These are phyloP conservation scores for Russula sp. DNA, from an alignment of 768 basidiomycete genomes.

Conservation along the genomic window DNA sequence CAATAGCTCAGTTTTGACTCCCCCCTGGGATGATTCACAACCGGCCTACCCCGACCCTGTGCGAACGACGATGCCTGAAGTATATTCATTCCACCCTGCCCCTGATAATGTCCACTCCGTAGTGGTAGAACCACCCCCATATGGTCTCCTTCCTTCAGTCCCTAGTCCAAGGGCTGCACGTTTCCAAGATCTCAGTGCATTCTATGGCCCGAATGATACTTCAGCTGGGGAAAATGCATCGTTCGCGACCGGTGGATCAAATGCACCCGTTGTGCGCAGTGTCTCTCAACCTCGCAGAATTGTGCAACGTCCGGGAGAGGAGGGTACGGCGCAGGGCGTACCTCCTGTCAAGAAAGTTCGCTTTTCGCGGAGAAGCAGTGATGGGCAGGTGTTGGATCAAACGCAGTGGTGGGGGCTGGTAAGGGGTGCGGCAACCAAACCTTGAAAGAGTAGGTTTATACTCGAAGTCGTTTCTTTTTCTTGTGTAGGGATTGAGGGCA, in stretches of 20 bases:
- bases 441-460: background rate
- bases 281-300: background rate
- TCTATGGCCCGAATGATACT: background rate
- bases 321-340: background rate
- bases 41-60: background rate
- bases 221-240: background rate
- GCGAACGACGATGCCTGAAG: background rate
- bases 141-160: background rate
- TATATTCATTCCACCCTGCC: conserved; percentile 10
- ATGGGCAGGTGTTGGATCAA: conserved; percentile 13
- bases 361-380: background rate
- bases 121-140: background rate
- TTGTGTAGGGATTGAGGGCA: too few relatives aligned
- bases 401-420: conserved; percentile 24
- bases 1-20: background rate
- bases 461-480: background rate
- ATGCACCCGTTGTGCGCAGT: background rate
- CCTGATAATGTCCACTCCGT: conserved; percentile 17
- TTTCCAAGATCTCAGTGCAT: background rate
- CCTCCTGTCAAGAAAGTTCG: background rate
- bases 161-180: background rate
- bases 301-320: background rate
- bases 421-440: conserved; percentile 9
- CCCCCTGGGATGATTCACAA: background rate
- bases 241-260: background rate